A percentile compares a stretch with the other conserved stretches of the same genome.
These are phyloP conservation scores for Scheffersomyces parashehatae DNA, from an alignment of 1,139 yeast genomes.

Conservation along the genomic window DNA sequence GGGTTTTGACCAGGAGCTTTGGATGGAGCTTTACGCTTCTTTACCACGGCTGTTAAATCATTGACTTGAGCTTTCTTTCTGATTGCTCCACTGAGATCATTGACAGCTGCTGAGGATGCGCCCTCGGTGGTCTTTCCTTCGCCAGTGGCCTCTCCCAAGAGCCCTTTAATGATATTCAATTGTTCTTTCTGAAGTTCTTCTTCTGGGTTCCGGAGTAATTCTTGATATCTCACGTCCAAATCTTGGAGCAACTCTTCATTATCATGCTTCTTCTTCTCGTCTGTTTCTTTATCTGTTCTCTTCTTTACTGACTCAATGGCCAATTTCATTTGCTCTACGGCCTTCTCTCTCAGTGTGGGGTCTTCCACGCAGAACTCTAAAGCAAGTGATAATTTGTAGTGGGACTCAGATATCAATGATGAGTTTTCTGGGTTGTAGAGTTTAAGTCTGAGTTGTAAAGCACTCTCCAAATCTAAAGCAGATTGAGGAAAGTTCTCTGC, in stretches of 20 bases:
- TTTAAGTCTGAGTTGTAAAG: constrained; percentile 57
- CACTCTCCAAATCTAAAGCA: constrained; percentile 58
- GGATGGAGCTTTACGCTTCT: constrained; percentile 27
- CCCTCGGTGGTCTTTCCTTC: constrained; percentile 3
- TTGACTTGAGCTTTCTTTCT: constrained; percentile 24
- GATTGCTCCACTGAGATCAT: constrained; percentile 10
- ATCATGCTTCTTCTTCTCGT: constrained; percentile 36
- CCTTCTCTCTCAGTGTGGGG: constrained; percentile 46
- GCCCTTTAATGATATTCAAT: constrained; percentile 59
- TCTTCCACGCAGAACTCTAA: constrained; percentile 67
- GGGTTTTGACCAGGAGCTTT: neutral
- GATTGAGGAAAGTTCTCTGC: constrained; percentile 83
- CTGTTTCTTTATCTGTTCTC: constrained; percentile 31
- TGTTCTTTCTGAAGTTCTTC: constrained; percentile 57
- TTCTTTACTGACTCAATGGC: constrained; percentile 64
- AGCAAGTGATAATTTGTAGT: constrained; percentile 80
- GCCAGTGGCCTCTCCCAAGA: constrained; percentile 53
- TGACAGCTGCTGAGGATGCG: constrained; percentile 9
- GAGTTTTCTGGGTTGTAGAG: constrained; percentile 53
- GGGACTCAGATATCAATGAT: constrained; percentile 71
- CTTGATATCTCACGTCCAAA: constrained; percentile 50
- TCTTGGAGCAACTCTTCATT: constrained; percentile 56
- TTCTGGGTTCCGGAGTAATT: constrained; percentile 53
- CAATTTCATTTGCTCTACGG: constrained; percentile 56
- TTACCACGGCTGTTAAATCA: constrained; percentile 37